Percentiles rank a stretch among this genome's conserved stretches.
These are phyloP conservation scores for Macrotyloma uniflorum DNA, from an alignment of 306 rosid species.

Conservation along the genomic window DNA sequence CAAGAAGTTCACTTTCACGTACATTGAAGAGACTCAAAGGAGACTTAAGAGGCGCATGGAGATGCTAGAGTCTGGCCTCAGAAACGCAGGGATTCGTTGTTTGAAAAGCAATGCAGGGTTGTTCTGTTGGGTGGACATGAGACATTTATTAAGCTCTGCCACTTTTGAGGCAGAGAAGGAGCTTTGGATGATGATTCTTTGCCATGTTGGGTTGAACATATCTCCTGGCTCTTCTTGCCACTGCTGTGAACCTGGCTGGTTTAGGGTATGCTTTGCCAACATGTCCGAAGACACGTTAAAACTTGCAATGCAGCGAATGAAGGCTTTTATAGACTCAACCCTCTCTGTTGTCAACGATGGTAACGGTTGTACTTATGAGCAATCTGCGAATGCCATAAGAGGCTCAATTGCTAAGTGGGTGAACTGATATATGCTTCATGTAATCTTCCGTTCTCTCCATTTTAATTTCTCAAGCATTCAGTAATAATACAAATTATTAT, in stretches of 20 bases:
- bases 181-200: slow-evolving; percentile 70
- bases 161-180: slow-evolving; percentile 78
- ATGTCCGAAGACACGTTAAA: slow-evolving; percentile 65
- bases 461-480: too few relatives aligned
- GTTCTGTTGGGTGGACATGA: slow-evolving; percentile 95
- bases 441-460: not conserved
- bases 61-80: slow-evolving; percentile 55
- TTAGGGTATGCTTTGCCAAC: slow-evolving; percentile 84
- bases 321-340: slow-evolving; percentile 42
- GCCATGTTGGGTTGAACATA: slow-evolving; percentile 63
- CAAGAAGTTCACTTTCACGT: slow-evolving; percentile 48
- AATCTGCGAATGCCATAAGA: not conserved
- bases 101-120: slow-evolving; percentile 75
- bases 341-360: not conserved
- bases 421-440: not conserved
- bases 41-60: slow-evolving; percentile 56
- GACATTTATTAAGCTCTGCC: slow-evolving; percentile 44
- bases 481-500: not conserved
- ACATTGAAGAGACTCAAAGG: slow-evolving; percentile 47
- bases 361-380: not conserved
- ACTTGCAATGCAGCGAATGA: slow-evolving; percentile 67
- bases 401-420: not conserved
- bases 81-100: slow-evolving; percentile 57
- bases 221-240: slow-evolving; percentile 89
- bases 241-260: slow-evolving; percentile 93